phyloP scores from a whole-genome alignment of 345 rosid genomes.

The Pseudoturritis turrita region DNA sequence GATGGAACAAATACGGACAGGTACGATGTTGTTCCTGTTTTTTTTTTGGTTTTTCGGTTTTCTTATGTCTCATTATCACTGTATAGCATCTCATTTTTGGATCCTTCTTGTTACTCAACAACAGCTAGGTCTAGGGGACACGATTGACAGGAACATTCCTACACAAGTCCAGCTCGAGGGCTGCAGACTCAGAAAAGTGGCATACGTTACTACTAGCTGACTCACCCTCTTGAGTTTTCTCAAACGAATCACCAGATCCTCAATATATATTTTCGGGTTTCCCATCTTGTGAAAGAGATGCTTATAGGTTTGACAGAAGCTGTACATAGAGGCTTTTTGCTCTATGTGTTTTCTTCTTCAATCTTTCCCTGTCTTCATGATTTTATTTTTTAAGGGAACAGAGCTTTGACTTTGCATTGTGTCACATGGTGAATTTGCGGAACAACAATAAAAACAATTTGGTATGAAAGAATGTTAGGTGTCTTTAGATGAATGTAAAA shows the following conservation, averaged over 20 bases:
- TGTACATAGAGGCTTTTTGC: background rate
- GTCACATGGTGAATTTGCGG: too few species aligned
- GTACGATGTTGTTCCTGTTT: conserved; percentile 26
- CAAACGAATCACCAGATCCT: background rate
- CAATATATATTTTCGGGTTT: background rate
- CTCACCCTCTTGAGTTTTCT: conserved; percentile 16
- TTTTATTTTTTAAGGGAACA: background rate
- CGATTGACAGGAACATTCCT: conserved; percentile 60
- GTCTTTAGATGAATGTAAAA: too few species aligned
- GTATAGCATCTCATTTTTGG: background rate
- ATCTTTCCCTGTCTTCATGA: background rate
- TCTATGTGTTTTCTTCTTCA: conserved; percentile 19
- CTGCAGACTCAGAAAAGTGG: conserved; percentile 43
- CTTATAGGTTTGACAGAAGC: conserved; percentile 1
- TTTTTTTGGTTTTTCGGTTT: background rate
- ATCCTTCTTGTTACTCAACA: conserved; percentile 19
- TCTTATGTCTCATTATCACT: background rate
- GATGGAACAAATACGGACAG: conserved; percentile 95
- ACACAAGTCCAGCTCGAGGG: conserved; percentile 43
- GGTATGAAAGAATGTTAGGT: background rate
- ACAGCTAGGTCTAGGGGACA: conserved; percentile 80
- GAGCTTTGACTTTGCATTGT: conserved; percentile 12
- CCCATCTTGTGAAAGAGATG: background rate
- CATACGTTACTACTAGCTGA: conserved; percentile 59
- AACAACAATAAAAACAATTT: background rate